Base-by-base conservation (phyloP, 2,329 filamentous ascomycete species). In the Pseudophaeomoniella oleicola region DNA sequence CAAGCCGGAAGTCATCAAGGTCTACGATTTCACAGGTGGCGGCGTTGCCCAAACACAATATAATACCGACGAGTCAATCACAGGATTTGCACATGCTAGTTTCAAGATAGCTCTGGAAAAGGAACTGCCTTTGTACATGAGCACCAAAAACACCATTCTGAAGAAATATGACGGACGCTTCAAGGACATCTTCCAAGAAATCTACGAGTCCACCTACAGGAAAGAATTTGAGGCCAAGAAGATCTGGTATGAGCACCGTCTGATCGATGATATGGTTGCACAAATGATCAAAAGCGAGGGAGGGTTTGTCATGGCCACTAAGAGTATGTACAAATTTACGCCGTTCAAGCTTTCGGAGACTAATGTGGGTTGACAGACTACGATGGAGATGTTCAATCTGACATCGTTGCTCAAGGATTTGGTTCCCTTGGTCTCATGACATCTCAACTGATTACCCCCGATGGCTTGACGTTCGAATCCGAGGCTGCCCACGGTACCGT, bases 221-320 rank as follows among this genome's bases (percentile, higher is more conserved):
- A 71, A 75, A 58, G 73, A 84, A 32, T 96, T 96, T 51, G 87
- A 94, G 58, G 79, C 78, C 54, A 84, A 86, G 71, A 75, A 75
- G 44, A 93, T 96, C 66, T 96, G 90, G 90, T 96, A 98, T 59
- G 90, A 98, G 78, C 90, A 98, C 69, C 82, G 90, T 54, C 72
- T 98, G 49, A 96, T 98, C 56, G 90, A 98, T 65, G 90, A 98
- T 66, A 96, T 98, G 90, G 90, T 98, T 46, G 90, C 90, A 35
- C 90, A 98, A 73, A 98, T 98, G 90, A 82, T 98, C 72, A 98
- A 98, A 82, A 90, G 82, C 65, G 76, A 80, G 53, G 90, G 90
- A 50, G 90, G 90, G 45, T 94, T 90, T 65, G 76, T 96, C 58
- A 94, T 96, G 72, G 90, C 90, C 44, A 75, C 96, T 61, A 98